Percentiles rank a stretch among this genome's conserved stretches.
phyloP scores from a whole-genome alignment of 805 yeast genomes.

The Kodamaea restingae region DNA sequence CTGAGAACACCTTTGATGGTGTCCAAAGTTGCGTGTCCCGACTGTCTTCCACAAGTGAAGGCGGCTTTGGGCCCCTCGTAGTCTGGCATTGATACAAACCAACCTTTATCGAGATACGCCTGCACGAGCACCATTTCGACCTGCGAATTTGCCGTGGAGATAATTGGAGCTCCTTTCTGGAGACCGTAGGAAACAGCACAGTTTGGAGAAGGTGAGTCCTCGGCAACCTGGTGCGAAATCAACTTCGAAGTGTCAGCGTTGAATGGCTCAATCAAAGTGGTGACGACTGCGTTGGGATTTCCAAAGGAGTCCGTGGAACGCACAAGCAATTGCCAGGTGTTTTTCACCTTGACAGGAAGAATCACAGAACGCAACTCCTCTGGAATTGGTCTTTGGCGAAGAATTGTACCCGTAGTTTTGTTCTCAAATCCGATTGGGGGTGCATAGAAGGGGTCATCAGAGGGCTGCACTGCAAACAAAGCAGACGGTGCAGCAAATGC shows the following conservation, averaged over 20 bases:
- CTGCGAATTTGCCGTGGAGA: conserved; percentile 14
- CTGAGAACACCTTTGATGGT: conserved; percentile 25
- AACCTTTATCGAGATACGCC: conserved; percentile 23
- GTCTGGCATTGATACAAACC: conserved; percentile 32
- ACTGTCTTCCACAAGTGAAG: conserved; percentile 28
- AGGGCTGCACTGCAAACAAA: conserved; percentile 1
- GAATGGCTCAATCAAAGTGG: conserved; percentile 28
- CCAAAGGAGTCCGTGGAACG: conserved; percentile 21
- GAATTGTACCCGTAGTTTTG: conserved; percentile 12
- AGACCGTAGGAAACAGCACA: conserved; percentile 27
- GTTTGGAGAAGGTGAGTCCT: conserved; percentile 24
- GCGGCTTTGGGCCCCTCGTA: conserved; percentile 33
- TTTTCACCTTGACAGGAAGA: conserved; percentile 11
- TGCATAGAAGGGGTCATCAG: conserved; percentile 13
- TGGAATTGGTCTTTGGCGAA: conserved; percentile 11
- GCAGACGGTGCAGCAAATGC: neutral
- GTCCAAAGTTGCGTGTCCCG: conserved; percentile 30
- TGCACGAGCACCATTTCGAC: conserved; percentile 15
- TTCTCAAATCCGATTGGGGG: conserved; percentile 16
- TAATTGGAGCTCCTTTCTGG: conserved; percentile 12
- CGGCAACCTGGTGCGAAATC: conserved; percentile 25
- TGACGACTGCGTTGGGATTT: conserved; percentile 21
- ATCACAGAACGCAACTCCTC: conserved; percentile 11
- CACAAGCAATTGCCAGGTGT: conserved; percentile 12
- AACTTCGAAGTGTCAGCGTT: conserved; percentile 26